A percentile compares a stretch with the other conserved stretches of the same genome.
Evolutionary conservation across 176 grass and related monocot species (phyloP).

Genomic region (Pontederia crassipes): DNA sequence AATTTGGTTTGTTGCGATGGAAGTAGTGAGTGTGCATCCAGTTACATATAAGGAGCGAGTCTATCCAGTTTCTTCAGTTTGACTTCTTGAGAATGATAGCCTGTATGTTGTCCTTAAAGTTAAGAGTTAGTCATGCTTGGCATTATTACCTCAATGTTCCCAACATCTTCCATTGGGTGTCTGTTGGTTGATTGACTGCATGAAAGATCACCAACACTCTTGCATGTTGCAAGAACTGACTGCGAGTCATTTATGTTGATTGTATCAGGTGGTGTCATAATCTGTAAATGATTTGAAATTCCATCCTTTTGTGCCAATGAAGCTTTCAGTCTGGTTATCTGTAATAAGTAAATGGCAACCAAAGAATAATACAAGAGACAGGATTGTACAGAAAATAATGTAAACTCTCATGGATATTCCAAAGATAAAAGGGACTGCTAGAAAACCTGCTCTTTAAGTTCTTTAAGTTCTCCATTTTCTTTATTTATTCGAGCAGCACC

Average conservation of each 20-base stretch:
- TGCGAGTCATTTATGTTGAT: slow-evolving; percentile 45
- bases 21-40: too few relatives aligned
- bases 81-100: too few relatives aligned
- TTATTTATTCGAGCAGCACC: slow-evolving; percentile 88
- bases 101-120: not conserved
- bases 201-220: slow-evolving; percentile 49
- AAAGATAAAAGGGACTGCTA: not conserved
- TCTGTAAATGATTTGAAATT: slow-evolving; percentile 43
- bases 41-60: too few relatives aligned
- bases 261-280: slow-evolving; percentile 31
- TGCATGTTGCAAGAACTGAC: slow-evolving; percentile 41
- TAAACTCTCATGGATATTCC: not conserved
- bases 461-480: slow-evolving; percentile 82
- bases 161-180: slow-evolving; percentile 92
- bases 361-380: slow-evolving; percentile 6
- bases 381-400: not conserved
- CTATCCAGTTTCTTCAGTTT: too few relatives aligned
- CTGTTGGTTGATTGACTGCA: slow-evolving; percentile 52
- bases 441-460: slow-evolving; percentile 88
- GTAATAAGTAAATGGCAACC: slow-evolving; percentile 9
- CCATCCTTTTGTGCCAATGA: slow-evolving; percentile 69
- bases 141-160: slow-evolving; percentile 88
- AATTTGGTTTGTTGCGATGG: too few relatives aligned
- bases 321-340: slow-evolving; percentile 78
- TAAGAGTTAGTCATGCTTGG: not conserved